phyloP scores from a whole-genome alignment of 495 filamentous ascomycete species.

The Viridothelium virens region DNA sequence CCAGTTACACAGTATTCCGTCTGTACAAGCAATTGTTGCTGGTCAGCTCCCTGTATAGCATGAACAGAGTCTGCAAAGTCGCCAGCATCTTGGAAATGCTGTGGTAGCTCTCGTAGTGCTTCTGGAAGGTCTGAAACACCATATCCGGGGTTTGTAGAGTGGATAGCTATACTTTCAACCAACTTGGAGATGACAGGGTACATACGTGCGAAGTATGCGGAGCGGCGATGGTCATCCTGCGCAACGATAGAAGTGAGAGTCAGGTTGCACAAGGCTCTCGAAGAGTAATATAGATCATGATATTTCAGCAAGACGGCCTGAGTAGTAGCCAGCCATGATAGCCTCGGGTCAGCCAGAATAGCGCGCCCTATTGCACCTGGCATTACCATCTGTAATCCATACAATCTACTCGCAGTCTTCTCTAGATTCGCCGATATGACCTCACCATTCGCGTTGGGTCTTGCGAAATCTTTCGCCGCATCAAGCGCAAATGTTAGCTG shows the following conservation, averaged over 20 bases:
- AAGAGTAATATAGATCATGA: not conserved
- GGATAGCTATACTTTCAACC: not conserved
- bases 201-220: not conserved
- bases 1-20: not conserved
- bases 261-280: not conserved
- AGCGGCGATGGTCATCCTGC: not conserved
- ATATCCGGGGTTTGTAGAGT: not conserved
- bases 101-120: not conserved
- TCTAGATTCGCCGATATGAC: not conserved
- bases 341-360: not conserved
- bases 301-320: not conserved
- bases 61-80: not conserved
- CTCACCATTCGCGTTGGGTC: not conserved
- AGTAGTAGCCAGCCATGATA: not conserved
- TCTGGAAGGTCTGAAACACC: not conserved
- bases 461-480: not conserved
- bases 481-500: slow-evolving; percentile 4
- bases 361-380: not conserved
- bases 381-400: not conserved
- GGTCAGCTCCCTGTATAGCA: not conserved
- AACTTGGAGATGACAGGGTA: not conserved
- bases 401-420: not conserved
- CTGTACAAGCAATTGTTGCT: not conserved
- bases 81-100: not conserved
- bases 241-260: not conserved